phyloP scores from a whole-genome alignment of 192 early-diverging fungal genomes.

The Thamnidium elegans region DNA sequence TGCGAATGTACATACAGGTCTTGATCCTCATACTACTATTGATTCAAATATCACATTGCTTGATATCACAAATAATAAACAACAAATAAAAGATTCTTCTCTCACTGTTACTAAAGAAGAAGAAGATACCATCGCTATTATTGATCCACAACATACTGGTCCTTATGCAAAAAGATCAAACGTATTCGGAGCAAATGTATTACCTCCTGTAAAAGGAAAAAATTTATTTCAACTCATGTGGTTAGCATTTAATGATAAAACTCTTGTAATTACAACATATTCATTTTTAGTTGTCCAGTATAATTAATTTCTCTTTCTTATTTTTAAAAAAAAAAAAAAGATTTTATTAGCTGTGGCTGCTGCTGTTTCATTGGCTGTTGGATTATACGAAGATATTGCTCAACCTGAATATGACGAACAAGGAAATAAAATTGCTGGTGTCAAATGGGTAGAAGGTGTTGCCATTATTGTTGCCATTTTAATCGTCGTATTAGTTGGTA shows the following conservation, averaged over 20 bases:
- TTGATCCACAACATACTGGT: too few species aligned
- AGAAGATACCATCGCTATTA: not conserved
- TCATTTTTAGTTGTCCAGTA: too few species aligned
- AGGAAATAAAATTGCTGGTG: constrained; percentile 43
- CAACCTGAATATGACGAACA: constrained; percentile 38
- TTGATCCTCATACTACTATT: constrained; percentile 34
- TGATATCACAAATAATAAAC: constrained; percentile 11
- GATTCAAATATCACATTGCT: constrained; percentile 34
- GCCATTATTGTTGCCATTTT: constrained; percentile 78
- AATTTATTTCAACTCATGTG: constrained; percentile 73
- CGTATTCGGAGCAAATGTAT: constrained; percentile 66
- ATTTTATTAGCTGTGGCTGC: constrained; percentile 78
- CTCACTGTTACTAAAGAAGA: not conserved
- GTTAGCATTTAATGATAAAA: constrained; percentile 81
- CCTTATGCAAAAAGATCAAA: constrained; percentile 52
- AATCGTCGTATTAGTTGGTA: constrained; percentile 75
- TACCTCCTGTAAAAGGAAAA: constrained; percentile 68
- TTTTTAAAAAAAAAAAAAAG: constrained; percentile 30
- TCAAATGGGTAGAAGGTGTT: constrained; percentile 85
- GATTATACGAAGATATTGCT: constrained; percentile 77
- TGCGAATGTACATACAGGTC: constrained; percentile 43
- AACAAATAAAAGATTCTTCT: constrained; percentile 2
- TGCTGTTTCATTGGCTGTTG: constrained; percentile 72
- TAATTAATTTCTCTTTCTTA: too few species aligned
- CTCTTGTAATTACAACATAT: too few species aligned